Conservation (phyloP, 129 eudicot genomes). For the Lactuca saligna region DNA sequence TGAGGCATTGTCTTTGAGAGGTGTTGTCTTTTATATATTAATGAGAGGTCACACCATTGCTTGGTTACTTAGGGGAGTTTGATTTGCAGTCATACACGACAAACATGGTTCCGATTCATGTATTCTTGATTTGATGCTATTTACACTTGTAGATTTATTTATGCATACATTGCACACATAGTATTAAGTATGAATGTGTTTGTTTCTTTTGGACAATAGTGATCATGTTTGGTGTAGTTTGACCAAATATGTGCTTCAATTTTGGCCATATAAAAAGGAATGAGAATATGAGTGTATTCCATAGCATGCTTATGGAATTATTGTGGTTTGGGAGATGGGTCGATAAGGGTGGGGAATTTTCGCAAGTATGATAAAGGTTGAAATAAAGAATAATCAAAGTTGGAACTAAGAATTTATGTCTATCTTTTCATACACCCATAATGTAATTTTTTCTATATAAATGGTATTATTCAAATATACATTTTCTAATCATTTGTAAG, state of each 20-base stretch:
- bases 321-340: slow-evolving; percentile 7
- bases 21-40: slow-evolving; percentile 15
- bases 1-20: slow-evolving; percentile 18
- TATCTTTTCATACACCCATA: no score
- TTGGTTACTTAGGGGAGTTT: slow-evolving; percentile 18
- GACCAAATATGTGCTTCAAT: slow-evolving; percentile 17
- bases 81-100: slow-evolving; percentile 22
- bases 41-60: slow-evolving; percentile 13
- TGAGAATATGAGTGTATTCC: slow-evolving; percentile 24
- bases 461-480: not conserved
- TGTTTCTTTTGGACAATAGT: slow-evolving; percentile 20
- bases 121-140: slow-evolving; percentile 10
- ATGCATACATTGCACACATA: slow-evolving; percentile 12
- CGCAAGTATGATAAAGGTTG: not conserved
- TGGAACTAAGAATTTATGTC: not conserved
- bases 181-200: not conserved
- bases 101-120: slow-evolving; percentile 5
- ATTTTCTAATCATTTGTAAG: not conserved
- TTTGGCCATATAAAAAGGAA: slow-evolving; percentile 27
- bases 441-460: not conserved
- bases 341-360: slow-evolving; percentile 19
- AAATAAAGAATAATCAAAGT: not conserved
- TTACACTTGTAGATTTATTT: slow-evolving; percentile 7
- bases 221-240: slow-evolving; percentile 25
- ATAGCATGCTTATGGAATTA: slow-evolving; percentile 15